Evolutionary conservation across 169 alveolate species (phyloP), one percentile per base, ranked within the genome.

Genomic region (Cryptosporidium canis): DNA sequence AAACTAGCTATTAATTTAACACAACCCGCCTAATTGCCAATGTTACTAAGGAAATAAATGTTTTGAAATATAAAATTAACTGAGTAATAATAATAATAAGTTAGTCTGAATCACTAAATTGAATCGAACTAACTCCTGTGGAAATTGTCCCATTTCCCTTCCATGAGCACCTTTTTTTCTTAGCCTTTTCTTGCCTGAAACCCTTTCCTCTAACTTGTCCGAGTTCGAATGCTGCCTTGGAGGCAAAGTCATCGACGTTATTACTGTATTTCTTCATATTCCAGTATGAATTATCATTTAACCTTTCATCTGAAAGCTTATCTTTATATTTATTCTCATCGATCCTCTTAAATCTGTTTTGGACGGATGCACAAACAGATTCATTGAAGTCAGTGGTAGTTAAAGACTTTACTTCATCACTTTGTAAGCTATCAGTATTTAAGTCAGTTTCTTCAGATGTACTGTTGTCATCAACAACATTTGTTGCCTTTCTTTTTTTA

Each of bases 121-220:
- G 85, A 55, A 77, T 61, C 16, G 85, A 77, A 1, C 72, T 77
- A 11, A 77, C 72, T 6, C 72, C 85, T 0, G 77, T 58, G 14
- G 85, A 77, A 71, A 83, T 83, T 18, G 67, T 47, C 43, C 95
- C 95, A 71, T 90, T 77, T 5, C 96, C 96, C 72, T 85, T 93
- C 96, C 96, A 94, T 12, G 94, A 92, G 14, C 95, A 92, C 43
- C 92, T 84, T 83, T 94, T 94, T 91, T 94, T 94, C 91, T 94
- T 94, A 37, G 91, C 87, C 83, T 94, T 94, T 63, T 93, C 95
- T 37, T 91, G 92, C 39, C 95, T 92, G 67, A 94, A 94, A 27
- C 92, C 93, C 39, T 92, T 93, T 16, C 96, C 96, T 83, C 93
- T 85, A 16, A 94, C 96, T 90, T 93, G 84, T 16, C 91, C 91